Conservation (phyloP, 208 protist genomes). For the Eutreptiella sp. region DNA sequence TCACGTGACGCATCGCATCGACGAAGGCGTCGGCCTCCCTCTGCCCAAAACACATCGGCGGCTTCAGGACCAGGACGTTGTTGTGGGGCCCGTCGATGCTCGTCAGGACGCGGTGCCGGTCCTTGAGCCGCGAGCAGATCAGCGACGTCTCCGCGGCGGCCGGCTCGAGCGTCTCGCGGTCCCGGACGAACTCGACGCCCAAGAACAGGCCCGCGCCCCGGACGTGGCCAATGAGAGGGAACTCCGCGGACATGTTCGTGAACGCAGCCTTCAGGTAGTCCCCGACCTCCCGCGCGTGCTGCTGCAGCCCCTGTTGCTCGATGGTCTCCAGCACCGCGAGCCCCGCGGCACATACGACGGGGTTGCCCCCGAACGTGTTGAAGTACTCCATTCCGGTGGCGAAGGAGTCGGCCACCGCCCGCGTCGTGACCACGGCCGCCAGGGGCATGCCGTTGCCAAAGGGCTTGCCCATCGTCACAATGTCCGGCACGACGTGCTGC, state of each 20-base stretch:
- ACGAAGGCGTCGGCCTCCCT: constrained; percentile 17
- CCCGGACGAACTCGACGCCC: constrained; percentile 48
- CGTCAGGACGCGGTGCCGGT: constrained; percentile 32
- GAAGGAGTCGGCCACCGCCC: constrained; percentile 47
- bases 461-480: constrained; percentile 47
- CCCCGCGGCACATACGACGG: constrained; percentile 47
- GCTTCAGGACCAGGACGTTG: constrained; percentile 50
- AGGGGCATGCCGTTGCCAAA: constrained; percentile 65
- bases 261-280: constrained; percentile 32
- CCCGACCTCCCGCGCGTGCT: constrained; percentile 37
- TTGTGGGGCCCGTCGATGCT: constrained; percentile 37
- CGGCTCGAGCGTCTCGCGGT: constrained; percentile 34
- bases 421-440: constrained; percentile 52
- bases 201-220: constrained; percentile 51
- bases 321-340: constrained; percentile 51
- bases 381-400: constrained; percentile 36
- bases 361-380: constrained; percentile 59
- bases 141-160: constrained; percentile 27
- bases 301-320: constrained; percentile 39
- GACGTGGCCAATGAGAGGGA: constrained; percentile 52
- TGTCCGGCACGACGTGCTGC: constrained; percentile 40
- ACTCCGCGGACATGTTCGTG: constrained; percentile 35
- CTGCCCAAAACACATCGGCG: constrained; percentile 39
- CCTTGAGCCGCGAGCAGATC: constrained; percentile 32
- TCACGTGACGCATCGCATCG: constrained; percentile 26